Percentiles rank a stretch among this genome's conserved stretches.
phyloP scores from a whole-genome alignment of 1,284 basidiomycete species.

The Heterobasidion irregulare region DNA sequence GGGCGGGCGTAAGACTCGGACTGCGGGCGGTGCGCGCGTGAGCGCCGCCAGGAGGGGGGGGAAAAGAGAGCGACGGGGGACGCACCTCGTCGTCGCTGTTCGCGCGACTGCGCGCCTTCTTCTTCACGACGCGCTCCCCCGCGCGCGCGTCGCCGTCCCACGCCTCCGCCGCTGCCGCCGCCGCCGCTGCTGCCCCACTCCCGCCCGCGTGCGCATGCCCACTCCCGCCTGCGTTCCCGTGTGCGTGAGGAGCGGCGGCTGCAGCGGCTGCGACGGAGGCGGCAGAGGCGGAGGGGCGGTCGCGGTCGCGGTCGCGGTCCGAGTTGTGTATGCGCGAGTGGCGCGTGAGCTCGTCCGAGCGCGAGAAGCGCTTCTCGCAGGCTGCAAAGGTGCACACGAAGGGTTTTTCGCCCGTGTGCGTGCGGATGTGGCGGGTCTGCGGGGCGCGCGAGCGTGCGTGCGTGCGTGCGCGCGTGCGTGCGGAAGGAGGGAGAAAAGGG shows the following conservation, averaged over 20 bases:
- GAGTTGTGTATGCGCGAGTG: conserved; percentile 90
- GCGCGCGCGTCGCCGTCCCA: conserved; percentile 1
- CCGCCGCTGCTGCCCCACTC: no score
- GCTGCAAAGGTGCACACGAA: conserved; percentile 88
- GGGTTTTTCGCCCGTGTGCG: conserved; percentile 97
- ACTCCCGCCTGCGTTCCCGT: no score
- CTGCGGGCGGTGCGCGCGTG: conserved; percentile 20
- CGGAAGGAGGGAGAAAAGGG: no score
- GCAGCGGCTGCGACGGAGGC: no score
- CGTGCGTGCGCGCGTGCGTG: no score
- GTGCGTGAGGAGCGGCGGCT: not conserved
- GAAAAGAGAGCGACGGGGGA: not conserved
- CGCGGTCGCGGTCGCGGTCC: conserved; percentile 26
- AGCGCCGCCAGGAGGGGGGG: not conserved
- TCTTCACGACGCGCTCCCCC: conserved; percentile 36
- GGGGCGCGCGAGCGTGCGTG: no score
- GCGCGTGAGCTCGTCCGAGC: conserved; percentile 94
- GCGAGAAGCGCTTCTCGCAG: conserved; percentile 98
- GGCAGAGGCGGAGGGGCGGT: no score
- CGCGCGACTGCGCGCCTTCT: conserved; percentile 65
- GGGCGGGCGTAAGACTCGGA: conserved; percentile 60
- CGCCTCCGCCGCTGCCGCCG: conserved; percentile 9
- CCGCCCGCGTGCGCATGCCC: no score
- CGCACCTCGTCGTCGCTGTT: conserved; percentile 75
- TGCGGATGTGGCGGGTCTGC: conserved; percentile 98